Evolutionary conservation across 1,284 basidiomycete genomes (phyloP).

Genomic region (Uromyces viciae-fabae): DNA sequence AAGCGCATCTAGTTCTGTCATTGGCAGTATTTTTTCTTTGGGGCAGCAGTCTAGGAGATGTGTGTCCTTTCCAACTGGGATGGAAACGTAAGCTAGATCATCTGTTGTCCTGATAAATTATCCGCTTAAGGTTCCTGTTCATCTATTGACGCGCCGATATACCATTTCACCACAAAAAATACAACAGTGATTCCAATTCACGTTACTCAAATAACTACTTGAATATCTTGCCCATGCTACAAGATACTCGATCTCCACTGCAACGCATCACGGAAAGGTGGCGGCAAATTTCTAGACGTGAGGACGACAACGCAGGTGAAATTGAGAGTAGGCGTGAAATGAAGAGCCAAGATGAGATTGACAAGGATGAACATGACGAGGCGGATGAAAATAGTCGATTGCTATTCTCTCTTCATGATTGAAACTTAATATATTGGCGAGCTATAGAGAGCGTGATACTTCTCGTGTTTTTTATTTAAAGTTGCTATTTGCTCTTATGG

Average conservation of each 20-base stretch:
- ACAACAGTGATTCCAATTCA: not conserved
- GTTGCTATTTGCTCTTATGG: not conserved
- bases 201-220: not conserved
- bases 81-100: too few species aligned
- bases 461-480: too few species aligned
- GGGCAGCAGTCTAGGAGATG: conserved; percentile 2
- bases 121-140: not conserved
- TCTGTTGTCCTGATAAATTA: not conserved
- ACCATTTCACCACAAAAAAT: not conserved
- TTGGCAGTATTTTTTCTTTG: conserved; percentile 16
- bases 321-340: not conserved
- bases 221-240: conserved; percentile 5
- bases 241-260: not conserved
- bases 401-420: not conserved
- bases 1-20: conserved; percentile 11
- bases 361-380: not conserved
- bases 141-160: not conserved
- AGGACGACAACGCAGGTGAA: not conserved
- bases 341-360: not conserved
- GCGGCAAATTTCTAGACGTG: not conserved
- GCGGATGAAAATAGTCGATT: not conserved
- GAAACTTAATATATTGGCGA: not conserved
- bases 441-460: too few species aligned
- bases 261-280: conserved; percentile 3
- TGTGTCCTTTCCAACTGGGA: not conserved